Base-by-base conservation (phyloP, 768 basidiomycete species). In the Steccherinum ochraceum region DNA sequence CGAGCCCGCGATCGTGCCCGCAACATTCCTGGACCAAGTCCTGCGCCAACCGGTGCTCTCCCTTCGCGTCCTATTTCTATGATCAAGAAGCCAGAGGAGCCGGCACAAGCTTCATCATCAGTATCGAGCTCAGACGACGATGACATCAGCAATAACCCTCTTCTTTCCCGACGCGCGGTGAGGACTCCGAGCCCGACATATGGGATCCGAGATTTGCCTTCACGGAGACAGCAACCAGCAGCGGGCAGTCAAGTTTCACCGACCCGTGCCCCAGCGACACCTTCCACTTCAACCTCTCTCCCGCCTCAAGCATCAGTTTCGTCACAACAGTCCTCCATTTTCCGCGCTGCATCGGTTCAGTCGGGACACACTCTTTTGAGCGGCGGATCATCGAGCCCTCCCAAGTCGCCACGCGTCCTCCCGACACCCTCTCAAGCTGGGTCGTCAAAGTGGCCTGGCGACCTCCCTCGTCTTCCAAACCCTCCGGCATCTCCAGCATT, bases 401-500 rank as follows among this genome's bases (percentile, higher is more conserved):
- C 30, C 7, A 35, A 35, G 16, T 7, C 30, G 7, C 16, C 30
- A 7, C 30, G 16, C 7, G 7, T 16, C 16, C 30, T 35, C 16
- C 30, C 30, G 7, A 16, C 42, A 3, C 30, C 23, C 19, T 30
- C 51, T 13, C 48, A 50, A 42, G 16, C 41, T 11, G 40, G 12
- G 24, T 26, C 16, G n/a, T 27, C 46, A 21, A 53, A 46, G 4
- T 64, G 63, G 63, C 63, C 63, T 4, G 24, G 52, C 1, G 49
- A 52, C 4, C 48, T 64, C 3, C 63, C 63, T 5, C 61, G 56
- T 12, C 50, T 64, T 4, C 63, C 63, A 11, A 55, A 55, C 3
- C 55, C 56, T 3, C 61, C 60, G 1, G 46, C 23, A 10, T 49
- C 51, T 24, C 50, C 55, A 3, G 35, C 43, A 5, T 24, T 20